Evolutionary conservation across 2,329 filamentous ascomycete species (phyloP).

Genomic region (Exophiala xenobiotica): DNA sequence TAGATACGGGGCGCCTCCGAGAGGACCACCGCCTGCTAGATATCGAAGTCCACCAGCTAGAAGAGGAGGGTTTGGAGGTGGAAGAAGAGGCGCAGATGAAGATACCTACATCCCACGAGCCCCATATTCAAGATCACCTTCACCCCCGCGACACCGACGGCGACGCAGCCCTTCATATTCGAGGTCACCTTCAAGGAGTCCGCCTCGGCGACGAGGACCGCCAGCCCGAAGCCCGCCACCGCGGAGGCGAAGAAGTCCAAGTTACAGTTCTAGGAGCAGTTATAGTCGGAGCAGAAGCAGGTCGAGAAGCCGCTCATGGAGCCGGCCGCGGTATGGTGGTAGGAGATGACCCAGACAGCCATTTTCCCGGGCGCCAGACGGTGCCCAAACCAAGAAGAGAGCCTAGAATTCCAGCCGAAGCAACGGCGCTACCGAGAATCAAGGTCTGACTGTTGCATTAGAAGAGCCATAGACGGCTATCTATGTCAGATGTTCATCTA

Average conservation of each 20-base stretch:
- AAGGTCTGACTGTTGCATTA: not conserved
- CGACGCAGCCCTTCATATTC: constrained; percentile 39
- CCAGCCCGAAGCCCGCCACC: constrained; percentile 38
- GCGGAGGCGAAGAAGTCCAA: constrained; percentile 57
- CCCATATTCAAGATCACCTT: constrained; percentile 40
- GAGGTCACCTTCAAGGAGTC: constrained; percentile 43
- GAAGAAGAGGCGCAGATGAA: constrained; percentile 36
- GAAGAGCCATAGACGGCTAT: too few species aligned
- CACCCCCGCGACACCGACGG: constrained; percentile 38
- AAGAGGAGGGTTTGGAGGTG: constrained; percentile 39
- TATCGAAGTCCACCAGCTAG: constrained; percentile 39
- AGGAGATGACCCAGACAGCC: constrained; percentile 25
- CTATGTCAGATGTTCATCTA: too few species aligned
- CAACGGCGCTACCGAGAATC: not conserved
- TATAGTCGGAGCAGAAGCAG: constrained; percentile 51
- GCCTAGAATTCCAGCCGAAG: not conserved
- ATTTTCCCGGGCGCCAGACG: not conserved
- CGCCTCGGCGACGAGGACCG: constrained; percentile 40
- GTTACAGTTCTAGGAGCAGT: constrained; percentile 63
- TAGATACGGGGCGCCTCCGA: constrained; percentile 33
- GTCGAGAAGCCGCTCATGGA: constrained; percentile 50
- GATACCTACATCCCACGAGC: constrained; percentile 62
- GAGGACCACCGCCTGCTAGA: constrained; percentile 30
- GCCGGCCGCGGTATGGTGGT: constrained; percentile 47
- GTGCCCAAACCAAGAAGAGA: not conserved